Conservation (phyloP, 2,329 filamentous ascomycete genomes). For the Exophiala sideris region DNA sequence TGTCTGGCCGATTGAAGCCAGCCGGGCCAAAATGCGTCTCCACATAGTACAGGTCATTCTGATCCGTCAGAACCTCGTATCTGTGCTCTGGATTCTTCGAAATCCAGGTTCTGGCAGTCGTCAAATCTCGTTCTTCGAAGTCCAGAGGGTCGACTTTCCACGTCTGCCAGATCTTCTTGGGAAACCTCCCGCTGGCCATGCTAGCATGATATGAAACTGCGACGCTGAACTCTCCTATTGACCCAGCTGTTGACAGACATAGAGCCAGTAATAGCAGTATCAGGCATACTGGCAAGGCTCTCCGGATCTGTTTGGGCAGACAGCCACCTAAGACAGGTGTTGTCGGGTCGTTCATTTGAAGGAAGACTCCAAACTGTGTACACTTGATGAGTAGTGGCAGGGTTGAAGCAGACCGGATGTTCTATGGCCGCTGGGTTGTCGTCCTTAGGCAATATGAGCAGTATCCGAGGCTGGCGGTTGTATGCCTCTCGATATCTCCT, state of each 20-base stretch:
- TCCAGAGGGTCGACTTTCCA: constrained; percentile 68
- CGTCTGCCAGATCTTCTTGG: constrained; percentile 71
- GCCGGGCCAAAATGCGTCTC: constrained; percentile 64
- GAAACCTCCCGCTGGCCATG: constrained; percentile 44
- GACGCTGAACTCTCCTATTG: constrained; percentile 30
- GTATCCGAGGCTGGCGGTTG: no score
- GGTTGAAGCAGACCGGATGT: neutral
- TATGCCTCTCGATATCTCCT: no score
- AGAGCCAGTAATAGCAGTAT: constrained; percentile 45
- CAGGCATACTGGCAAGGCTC: constrained; percentile 48
- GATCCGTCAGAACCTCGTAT: constrained; percentile 68
- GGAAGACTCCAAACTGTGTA: neutral
- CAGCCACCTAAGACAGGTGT: constrained; percentile 9
- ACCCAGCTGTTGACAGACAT: constrained; percentile 47
- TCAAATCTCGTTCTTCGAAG: constrained; percentile 63
- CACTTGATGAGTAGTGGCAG: neutral
- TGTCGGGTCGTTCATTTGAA: neutral
- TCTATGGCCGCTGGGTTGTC: neutral
- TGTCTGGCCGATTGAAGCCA: constrained; percentile 65
- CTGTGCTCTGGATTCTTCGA: constrained; percentile 63
- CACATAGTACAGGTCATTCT: constrained; percentile 65
- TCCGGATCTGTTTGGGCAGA: constrained; percentile 49
- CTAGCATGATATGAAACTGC: constrained; percentile 15
- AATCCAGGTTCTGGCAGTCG: constrained; percentile 62
- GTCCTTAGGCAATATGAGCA: no score